A percentile compares a stretch with the other conserved stretches of the same genome.
phyloP scores from a whole-genome alignment of 2,329 filamentous ascomycete genomes.

The Colletotrichum coccodes region DNA sequence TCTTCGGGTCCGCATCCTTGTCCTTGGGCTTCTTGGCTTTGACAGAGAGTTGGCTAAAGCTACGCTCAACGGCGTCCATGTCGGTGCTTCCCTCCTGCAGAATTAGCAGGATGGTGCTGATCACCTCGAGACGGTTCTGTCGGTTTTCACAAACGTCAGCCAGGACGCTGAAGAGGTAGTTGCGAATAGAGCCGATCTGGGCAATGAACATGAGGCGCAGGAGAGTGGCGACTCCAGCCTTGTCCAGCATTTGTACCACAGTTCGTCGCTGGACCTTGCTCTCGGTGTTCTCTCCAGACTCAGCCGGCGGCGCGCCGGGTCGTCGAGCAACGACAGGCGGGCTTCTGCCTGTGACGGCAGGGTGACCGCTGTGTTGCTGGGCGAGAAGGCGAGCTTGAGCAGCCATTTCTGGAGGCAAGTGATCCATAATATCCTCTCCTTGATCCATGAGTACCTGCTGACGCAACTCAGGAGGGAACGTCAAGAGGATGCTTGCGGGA shows the following conservation, averaged over 20 bases:
- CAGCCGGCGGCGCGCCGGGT: slow-evolving; percentile 28
- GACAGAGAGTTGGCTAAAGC: slow-evolving; percentile 91
- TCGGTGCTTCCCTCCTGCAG: slow-evolving; percentile 95
- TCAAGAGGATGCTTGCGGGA: slow-evolving; percentile 89
- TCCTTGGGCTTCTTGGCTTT: slow-evolving; percentile 84
- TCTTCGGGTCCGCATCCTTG: slow-evolving; percentile 73
- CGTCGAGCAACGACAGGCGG: slow-evolving; percentile 39
- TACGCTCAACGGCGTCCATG: slow-evolving; percentile 92
- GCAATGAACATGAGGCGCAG: slow-evolving; percentile 98
- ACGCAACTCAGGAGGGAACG: slow-evolving; percentile 84
- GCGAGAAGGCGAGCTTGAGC: slow-evolving; percentile 75
- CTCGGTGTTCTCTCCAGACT: slow-evolving; percentile 54
- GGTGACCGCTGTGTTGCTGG: slow-evolving; percentile 42
- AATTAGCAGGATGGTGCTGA: slow-evolving; percentile 91
- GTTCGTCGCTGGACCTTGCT: slow-evolving; percentile 80
- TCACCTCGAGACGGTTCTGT: slow-evolving; percentile 93
- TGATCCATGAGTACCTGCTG: slow-evolving; percentile 92
- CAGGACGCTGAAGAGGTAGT: slow-evolving; percentile 86
- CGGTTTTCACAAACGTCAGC: slow-evolving; percentile 94
- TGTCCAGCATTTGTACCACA: slow-evolving; percentile 96
- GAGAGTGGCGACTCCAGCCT: slow-evolving; percentile 93
- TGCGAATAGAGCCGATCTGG: slow-evolving; percentile 86
- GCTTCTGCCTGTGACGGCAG: slow-evolving; percentile 43
- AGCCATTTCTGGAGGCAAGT: slow-evolving; percentile 85
- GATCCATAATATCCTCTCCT: slow-evolving; percentile 86